These are phyloP conservation scores for Euphorbia corollata DNA, from an alignment of 441 rosid species.

Conservation along the genomic window DNA sequence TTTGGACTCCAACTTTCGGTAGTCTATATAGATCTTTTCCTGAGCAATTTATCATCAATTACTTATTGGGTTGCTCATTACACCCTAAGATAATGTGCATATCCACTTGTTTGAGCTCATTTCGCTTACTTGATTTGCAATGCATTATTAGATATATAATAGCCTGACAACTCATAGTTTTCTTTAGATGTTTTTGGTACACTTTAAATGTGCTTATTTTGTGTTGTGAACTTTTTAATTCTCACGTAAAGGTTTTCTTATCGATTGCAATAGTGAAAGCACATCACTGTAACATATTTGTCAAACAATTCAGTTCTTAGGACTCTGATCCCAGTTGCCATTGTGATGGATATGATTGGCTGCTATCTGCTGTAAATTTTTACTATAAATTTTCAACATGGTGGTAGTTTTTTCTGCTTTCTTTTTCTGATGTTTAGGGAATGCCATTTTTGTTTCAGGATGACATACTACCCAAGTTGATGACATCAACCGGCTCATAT, in stretches of 20 bases:
- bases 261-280: not conserved
- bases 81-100: not conserved
- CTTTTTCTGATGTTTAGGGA: not conserved
- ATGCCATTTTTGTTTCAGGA: constrained; percentile 48
- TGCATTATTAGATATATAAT: not conserved
- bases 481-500: constrained; percentile 76
- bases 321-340: not conserved
- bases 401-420: constrained; percentile 8
- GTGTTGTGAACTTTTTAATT: not conserved
- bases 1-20: not conserved
- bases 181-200: not conserved
- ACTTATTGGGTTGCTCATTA: not conserved
- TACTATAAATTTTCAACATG: not conserved
- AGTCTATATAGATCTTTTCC: not conserved
- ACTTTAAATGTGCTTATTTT: not conserved
- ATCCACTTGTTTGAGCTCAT: not conserved
- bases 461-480: constrained; percentile 93
- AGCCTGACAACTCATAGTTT: not conserved
- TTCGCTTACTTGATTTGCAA: not conserved
- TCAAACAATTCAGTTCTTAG: not conserved
- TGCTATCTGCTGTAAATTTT: not conserved
- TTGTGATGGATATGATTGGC: constrained; percentile 3
- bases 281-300: not conserved
- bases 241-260: not conserved
- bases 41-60: not conserved